Evolutionary conservation across 1,139 yeast genomes (phyloP).

Genomic region (Pichia kudriavzevii): DNA sequence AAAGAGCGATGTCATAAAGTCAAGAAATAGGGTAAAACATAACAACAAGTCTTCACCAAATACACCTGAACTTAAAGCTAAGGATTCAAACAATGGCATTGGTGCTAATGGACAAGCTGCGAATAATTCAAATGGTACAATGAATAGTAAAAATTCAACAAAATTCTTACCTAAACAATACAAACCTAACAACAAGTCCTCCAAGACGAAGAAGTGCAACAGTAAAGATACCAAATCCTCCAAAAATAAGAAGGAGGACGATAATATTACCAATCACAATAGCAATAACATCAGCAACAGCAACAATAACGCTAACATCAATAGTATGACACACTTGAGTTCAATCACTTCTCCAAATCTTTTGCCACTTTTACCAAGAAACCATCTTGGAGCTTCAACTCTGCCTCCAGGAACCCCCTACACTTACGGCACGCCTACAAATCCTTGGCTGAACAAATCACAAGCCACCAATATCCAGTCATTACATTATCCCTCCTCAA

Average conservation of each 20-base stretch:
- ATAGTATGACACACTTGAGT: not conserved
- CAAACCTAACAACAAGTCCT: constrained; percentile 24
- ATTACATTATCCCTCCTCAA: constrained; percentile 58
- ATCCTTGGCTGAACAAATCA: constrained; percentile 24
- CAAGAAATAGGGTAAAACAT: constrained; percentile 68
- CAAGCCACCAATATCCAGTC: constrained; percentile 36
- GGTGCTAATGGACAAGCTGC: not conserved
- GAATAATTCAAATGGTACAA: constrained; percentile 1
- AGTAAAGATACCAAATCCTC: not conserved
- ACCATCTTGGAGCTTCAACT: constrained; percentile 15
- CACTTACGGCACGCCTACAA: constrained; percentile 21
- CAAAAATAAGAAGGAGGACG: not conserved
- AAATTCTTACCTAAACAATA: constrained; percentile 31
- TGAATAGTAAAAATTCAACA: constrained; percentile 12
- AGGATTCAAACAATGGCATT: constrained; percentile 18
- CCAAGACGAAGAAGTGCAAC: constrained; percentile 6
- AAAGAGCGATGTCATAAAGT: constrained; percentile 86
- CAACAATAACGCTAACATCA: not conserved
- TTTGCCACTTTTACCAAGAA: constrained; percentile 28
- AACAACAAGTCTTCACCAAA: constrained; percentile 26
- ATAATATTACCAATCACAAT: no score
- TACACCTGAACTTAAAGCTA: constrained; percentile 30
- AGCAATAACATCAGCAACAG: not conserved
- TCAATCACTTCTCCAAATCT: constrained; percentile 24
- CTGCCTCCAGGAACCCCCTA: constrained; percentile 28